Conservation (phyloP, 495 filamentous ascomycete genomes). For the Daldinia childiae region DNA sequence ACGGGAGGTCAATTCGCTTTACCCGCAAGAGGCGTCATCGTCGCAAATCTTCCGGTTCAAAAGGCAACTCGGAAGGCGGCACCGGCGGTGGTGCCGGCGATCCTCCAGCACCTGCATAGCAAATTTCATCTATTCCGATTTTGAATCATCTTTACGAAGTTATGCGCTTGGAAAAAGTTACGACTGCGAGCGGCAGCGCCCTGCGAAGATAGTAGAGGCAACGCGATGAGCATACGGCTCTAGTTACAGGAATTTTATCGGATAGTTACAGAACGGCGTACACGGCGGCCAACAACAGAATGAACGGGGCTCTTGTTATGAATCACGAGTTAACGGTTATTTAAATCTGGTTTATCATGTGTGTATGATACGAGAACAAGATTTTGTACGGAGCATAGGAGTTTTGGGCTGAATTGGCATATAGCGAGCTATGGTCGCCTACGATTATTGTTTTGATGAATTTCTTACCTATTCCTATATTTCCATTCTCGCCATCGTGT, state of each 20-base stretch:
- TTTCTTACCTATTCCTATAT: constrained; percentile 20
- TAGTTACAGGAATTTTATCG: constrained; percentile 7
- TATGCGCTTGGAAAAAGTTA: constrained; percentile 6
- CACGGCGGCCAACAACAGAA: constrained; percentile 28
- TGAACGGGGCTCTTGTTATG: constrained; percentile 16
- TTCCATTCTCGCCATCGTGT: constrained; percentile 25
- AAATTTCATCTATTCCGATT: background rate
- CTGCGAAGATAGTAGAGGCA: background rate
- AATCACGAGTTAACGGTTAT: constrained; percentile 15
- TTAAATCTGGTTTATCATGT: constrained; percentile 17
- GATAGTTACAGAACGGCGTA: constrained; percentile 34
- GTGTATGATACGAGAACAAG: constrained; percentile 31
- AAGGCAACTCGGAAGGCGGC: constrained; percentile 27
- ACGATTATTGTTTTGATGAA: constrained; percentile 28
- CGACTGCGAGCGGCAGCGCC: background rate
- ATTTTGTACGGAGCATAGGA: constrained; percentile 30
- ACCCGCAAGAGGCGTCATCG: constrained; percentile 31
- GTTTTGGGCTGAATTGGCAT: constrained; percentile 31
- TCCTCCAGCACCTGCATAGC: constrained; percentile 23
- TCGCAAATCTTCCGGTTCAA: constrained; percentile 42
- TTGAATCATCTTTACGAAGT: constrained; percentile 2
- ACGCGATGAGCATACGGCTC: background rate
- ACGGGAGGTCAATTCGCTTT: constrained; percentile 45
- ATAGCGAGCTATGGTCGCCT: constrained; percentile 21
- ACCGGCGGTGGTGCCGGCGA: constrained; percentile 31